A percentile compares a stretch with the other conserved stretches of the same genome.
phyloP scores from a whole-genome alignment of 176 grass and related monocot genomes.

The Puya raimondii region DNA sequence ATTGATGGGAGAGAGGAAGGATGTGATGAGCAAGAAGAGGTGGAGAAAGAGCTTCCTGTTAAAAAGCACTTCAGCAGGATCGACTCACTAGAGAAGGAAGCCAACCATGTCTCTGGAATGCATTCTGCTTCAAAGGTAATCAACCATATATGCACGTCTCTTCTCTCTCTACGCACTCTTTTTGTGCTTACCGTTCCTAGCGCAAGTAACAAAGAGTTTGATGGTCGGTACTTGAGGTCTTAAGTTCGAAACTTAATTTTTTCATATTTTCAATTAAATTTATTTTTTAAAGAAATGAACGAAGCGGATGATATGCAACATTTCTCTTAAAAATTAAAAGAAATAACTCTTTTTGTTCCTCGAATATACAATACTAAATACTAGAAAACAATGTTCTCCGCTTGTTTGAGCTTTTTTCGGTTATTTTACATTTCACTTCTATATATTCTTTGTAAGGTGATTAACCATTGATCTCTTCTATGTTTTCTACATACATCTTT shows the following conservation, averaged over 20 bases:
- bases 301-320: not conserved
- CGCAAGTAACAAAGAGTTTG: no score
- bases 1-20: not conserved
- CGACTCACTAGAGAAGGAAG: constrained; percentile 32
- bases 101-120: constrained; percentile 22
- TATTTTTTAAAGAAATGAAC: no score
- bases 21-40: not conserved
- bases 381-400: not conserved
- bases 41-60: not conserved
- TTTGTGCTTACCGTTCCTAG: not conserved
- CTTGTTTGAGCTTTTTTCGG: not conserved
- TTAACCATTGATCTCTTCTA: not conserved
- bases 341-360: not conserved
- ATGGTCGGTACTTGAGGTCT: no score
- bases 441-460: no score
- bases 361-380: constrained; percentile 7
- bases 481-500: not conserved
- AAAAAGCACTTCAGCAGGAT: constrained; percentile 18
- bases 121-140: constrained; percentile 18
- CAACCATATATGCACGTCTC: not conserved
- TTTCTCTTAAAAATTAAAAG: no score
- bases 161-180: not conserved
- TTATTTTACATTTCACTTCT: no score
- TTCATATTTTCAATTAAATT: no score
- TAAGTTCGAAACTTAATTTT: no score